A percentile compares a stretch with the other conserved stretches of the same genome.
phyloP scores from a whole-genome alignment of 176 grass and related monocot species.

The Avena eriantha region DNA sequence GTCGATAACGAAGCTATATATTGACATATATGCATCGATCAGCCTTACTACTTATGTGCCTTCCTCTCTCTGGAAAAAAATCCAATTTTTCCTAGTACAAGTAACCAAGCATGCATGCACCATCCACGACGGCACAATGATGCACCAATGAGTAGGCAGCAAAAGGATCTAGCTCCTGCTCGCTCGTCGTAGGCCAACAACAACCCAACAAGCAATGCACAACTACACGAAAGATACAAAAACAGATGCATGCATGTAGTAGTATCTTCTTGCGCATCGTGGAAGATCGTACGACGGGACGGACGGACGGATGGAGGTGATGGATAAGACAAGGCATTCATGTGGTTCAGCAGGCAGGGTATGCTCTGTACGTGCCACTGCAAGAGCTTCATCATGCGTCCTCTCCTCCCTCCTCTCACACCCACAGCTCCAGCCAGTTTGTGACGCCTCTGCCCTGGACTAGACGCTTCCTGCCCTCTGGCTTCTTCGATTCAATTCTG shows the following conservation, averaged over 20 bases:
- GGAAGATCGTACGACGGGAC: background rate
- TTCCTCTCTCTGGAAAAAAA: too few relatives aligned
- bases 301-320: background rate
- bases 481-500: slow-evolving; percentile 25
- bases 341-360: background rate
- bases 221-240: background rate
- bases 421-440: slow-evolving; percentile 65
- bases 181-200: background rate
- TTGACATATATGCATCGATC: too few relatives aligned
- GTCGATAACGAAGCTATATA: too few relatives aligned
- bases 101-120: background rate
- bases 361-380: background rate
- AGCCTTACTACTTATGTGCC: too few relatives aligned
- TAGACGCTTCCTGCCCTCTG: slow-evolving; percentile 19
- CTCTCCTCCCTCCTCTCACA: background rate
- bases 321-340: slow-evolving; percentile 48
- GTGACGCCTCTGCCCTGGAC: slow-evolving; percentile 39
- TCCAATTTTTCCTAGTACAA: background rate
- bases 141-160: slow-evolving; percentile 40
- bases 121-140: slow-evolving; percentile 25
- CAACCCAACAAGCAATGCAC: background rate
- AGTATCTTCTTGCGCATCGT: background rate
- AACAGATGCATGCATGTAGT: background rate
- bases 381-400: background rate
- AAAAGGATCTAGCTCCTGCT: slow-evolving; percentile 18